Conservation (phyloP, 2,329 filamentous ascomycete species). For the Cercospora brassicicola region DNA sequence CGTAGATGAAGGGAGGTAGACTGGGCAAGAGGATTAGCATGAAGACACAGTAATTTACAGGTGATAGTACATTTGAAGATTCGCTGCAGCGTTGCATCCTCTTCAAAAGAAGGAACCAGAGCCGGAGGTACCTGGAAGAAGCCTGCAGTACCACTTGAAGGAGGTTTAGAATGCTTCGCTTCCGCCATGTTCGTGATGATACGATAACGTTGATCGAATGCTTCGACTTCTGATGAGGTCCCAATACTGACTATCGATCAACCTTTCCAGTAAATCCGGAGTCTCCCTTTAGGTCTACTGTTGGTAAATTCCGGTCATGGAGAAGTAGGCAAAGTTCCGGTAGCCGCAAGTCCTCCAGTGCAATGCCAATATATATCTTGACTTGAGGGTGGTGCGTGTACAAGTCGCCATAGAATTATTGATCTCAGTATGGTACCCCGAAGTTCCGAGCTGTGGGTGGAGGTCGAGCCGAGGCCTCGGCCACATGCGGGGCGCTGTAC, state of each 20-base stretch:
- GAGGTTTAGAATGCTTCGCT: background rate
- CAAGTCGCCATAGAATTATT: background rate
- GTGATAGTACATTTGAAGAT: slow-evolving; percentile 1
- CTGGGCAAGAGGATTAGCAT: background rate
- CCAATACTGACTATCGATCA: too few relatives aligned
- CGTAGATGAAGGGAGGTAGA: background rate
- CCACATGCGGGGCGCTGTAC: background rate
- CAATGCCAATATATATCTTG: too few relatives aligned
- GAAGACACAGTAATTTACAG: too few relatives aligned
- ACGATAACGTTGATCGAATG: background rate
- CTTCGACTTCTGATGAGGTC: too few relatives aligned
- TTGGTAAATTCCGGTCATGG: too few relatives aligned
- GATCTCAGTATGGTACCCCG: background rate
- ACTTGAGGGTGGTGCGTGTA: too few relatives aligned
- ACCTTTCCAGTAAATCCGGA: too few relatives aligned
- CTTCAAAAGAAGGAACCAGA: background rate
- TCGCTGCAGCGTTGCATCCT: background rate
- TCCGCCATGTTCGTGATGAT: background rate
- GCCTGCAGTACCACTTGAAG: background rate
- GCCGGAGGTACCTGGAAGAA: slow-evolving; percentile 6
- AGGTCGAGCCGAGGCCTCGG: background rate
- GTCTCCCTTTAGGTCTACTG: too few relatives aligned
- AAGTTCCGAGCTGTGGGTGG: background rate
- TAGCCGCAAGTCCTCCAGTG: too few relatives aligned
- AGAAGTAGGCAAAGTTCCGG: too few relatives aligned